These are phyloP conservation scores for Albizia julibrissin DNA, from an alignment of 306 rosid species.

Conservation along the genomic window DNA sequence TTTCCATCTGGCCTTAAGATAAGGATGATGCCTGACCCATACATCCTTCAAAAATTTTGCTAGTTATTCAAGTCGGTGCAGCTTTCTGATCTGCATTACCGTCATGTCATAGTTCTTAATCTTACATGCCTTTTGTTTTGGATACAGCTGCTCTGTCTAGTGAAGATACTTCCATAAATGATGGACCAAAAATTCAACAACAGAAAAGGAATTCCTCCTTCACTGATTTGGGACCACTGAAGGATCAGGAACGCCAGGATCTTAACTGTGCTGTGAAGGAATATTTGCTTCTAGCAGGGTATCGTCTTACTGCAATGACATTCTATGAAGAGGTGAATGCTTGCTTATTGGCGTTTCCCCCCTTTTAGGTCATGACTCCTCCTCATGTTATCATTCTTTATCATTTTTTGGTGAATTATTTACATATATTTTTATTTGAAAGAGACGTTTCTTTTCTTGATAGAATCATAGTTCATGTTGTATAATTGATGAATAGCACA, in stretches of 20 bases:
- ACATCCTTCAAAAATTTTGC: neutral
- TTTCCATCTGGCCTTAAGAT: neutral
- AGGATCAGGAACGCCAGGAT: conserved; percentile 81
- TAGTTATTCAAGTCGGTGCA: conserved; percentile 7
- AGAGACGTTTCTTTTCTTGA: conserved; percentile 3
- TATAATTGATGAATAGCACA: neutral
- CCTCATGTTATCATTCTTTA: conserved; percentile 1
- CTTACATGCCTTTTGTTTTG: conserved; percentile 28
- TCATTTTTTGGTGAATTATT: neutral
- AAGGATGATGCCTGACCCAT: neutral
- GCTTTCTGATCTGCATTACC: neutral
- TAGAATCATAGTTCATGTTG: conserved; percentile 17
- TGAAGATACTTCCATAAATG: conserved; percentile 45
- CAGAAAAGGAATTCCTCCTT: conserved; percentile 50
- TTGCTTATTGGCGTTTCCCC: neutral
- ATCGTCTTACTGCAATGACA: conserved; percentile 97
- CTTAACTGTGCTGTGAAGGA: conserved; percentile 95
- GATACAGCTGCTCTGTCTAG: conserved; percentile 48
- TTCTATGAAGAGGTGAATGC: conserved; percentile 91
- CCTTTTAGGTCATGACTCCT: neutral
- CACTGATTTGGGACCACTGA: conserved; percentile 79
- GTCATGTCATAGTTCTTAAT: conserved; percentile 10
- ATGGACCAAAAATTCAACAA: conserved; percentile 52
- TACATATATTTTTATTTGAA: neutral
- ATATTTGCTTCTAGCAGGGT: conserved; percentile 91